Base-by-base conservation (phyloP, 108 stramenopile genomes). In the Parietichytrium sp. region DNA sequence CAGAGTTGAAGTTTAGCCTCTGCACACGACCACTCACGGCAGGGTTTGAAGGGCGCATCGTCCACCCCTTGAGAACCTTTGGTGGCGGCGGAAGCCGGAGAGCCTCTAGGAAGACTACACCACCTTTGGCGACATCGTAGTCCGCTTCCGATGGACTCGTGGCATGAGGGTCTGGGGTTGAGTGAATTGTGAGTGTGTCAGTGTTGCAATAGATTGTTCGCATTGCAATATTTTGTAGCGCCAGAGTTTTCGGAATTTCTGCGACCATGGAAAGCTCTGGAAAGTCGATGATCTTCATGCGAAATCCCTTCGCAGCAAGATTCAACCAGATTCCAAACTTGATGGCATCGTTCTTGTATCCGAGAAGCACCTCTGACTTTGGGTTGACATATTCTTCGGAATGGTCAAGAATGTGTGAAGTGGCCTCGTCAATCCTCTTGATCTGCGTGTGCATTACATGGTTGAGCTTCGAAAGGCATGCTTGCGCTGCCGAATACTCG, bases 241-340 rank as follows among this genome's bases (percentile, higher is more conserved):
- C 61, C 29, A 72, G 42, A 7, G 61, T 72, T 27, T 72, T 72
- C 2, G 61, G 61, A 27, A 72, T 72, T 20, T 72, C 61, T 1
- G 61, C 61, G 1, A 72, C 45, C 38, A 72, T 72, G 61, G 61
- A 72, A 25, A 72, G 61, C 42, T 23, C 33, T 10, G 61, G 61
- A 2, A 72, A 72, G 20, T 72, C 61, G 42, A 72, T 72, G 61
- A 72, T 72, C 38, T 42, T 33, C 61, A 72, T 72, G 42, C 61
- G 61, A 72, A 72, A 72, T 0, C 61, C 61, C 33, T 72, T 72
- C 20, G 61, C 36, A 10, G 61, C 61, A 33, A 72, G 36, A 25
- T 72, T 72, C 38, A 72, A 45, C 61, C 61, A 72, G 42, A 72
- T 47, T 0, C 61, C 61, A 0, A 72, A 10, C 23, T 42, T 42